Conservation (phyloP, 176 grass and related monocot genomes). For the Oryza rufipogon region DNA sequence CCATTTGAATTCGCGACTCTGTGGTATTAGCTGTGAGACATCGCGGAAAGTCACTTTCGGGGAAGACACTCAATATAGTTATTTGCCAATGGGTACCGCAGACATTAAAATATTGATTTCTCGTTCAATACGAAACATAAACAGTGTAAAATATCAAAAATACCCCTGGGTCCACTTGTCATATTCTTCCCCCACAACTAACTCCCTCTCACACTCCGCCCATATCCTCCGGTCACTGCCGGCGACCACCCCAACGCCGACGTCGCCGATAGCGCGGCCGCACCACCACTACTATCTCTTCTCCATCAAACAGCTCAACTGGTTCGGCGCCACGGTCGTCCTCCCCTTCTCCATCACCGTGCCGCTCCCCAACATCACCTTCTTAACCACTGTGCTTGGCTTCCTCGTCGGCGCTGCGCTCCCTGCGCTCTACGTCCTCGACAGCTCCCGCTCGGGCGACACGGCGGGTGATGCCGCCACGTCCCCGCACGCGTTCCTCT, state of each 20-base stretch:
- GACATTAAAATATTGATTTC: too few species aligned
- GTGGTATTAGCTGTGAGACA: too few species aligned
- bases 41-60: too few species aligned
- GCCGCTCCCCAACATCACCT: slow-evolving; percentile 49
- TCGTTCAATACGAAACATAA: too few species aligned
- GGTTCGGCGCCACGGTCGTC: slow-evolving; percentile 32
- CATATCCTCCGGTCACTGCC: too few species aligned
- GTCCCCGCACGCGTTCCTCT: slow-evolving; percentile 79
- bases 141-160: too few species aligned
- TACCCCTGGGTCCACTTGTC: too few species aligned
- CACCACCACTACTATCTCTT: slow-evolving; percentile 60
- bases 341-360: slow-evolving; percentile 51
- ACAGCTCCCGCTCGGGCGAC: slow-evolving; percentile 57
- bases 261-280: slow-evolving; percentile 42
- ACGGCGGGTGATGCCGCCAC: slow-evolving; percentile 45
- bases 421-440: slow-evolving; percentile 68
- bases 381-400: slow-evolving; percentile 48
- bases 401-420: slow-evolving; percentile 68
- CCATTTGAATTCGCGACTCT: too few species aligned
- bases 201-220: too few species aligned
- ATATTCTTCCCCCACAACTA: too few species aligned
- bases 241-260: slow-evolving; percentile 27
- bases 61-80: too few species aligned
- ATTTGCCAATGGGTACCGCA: too few species aligned
- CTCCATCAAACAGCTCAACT: slow-evolving; percentile 75